Evolutionary conservation across 108 stramenopile species (phyloP), one percentile per base, ranked within the genome.

Genomic region (Stephanodiscus triporus): DNA sequence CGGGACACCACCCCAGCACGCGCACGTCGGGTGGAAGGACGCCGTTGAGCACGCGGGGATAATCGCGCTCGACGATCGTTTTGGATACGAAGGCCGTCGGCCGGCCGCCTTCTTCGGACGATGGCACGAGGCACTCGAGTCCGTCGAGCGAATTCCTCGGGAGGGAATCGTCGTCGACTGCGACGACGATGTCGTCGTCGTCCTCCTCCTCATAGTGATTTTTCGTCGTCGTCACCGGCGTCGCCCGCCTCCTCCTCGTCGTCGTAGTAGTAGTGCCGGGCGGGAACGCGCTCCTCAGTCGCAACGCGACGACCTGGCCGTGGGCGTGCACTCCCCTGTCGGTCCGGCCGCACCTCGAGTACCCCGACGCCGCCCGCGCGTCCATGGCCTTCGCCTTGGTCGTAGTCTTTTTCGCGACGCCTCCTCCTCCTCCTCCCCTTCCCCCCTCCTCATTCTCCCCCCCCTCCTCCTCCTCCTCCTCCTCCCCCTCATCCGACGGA

Each of bases 301-400:
- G 75, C 19, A 99, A 64, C 7, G 93, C 89, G 9, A 99, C 84
- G 6, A 98, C 95, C 85, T 99, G 98, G 29, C 97, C 96, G n/a
- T 90, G 82, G 7, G 99, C 92, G 77, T 86, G 88, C 1, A 99
- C 98, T 11, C 99, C 99, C 58, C 72, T 72, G 80, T 99, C 99
- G 19, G 99, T 99, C 20, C 99, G 81, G 26, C 99, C 99, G 72
- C 97, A 98, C 22, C 99, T 82, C 1, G 94, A 95, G 80, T 97
- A 99, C 23, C 77, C 65, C 53, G 86, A 85, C 13, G 80, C 56
- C 11, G 66, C 56, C 20, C 78, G 59, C 27, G 63, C 70, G 19
- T n/a, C n/a, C n/a, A n/a, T n/a, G n/a, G n/a, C n/a, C n/a, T n/a
- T n/a, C n/a, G n/a, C n/a, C n/a, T n/a, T n/a, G n/a, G n/a, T n/a